Evolutionary conservation across 768 basidiomycete genomes (phyloP).

Genomic region (Crepidotus variabilis): DNA sequence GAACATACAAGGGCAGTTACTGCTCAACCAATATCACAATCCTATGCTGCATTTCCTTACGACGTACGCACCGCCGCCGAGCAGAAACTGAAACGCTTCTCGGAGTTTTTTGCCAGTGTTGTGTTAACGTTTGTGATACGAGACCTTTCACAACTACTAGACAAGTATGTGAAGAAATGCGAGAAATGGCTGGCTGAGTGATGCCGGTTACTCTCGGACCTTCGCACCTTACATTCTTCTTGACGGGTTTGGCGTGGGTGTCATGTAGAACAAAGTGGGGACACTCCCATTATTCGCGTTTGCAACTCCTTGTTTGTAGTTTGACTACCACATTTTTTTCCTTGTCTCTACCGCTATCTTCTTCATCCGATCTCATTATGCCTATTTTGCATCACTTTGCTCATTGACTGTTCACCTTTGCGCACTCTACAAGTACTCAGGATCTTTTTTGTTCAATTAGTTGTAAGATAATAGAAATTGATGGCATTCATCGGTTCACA

Average conservation of each 20-base stretch:
- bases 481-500: not conserved
- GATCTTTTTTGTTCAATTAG: constrained; percentile 22
- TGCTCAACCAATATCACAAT: constrained; percentile 61
- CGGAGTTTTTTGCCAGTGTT: constrained; percentile 90
- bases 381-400: constrained; percentile 22
- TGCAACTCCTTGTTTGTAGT: not conserved
- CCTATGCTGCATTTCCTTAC: constrained; percentile 66
- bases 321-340: constrained; percentile 6
- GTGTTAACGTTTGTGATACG: constrained; percentile 87
- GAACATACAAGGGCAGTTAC: constrained; percentile 78
- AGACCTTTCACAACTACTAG: constrained; percentile 80
- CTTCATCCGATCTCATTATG: constrained; percentile 24
- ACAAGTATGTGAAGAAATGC: constrained; percentile 92
- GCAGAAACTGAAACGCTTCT: constrained; percentile 70
- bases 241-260: not conserved
- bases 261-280: not conserved
- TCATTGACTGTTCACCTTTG: constrained; percentile 17
- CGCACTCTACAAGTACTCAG: constrained; percentile 20
- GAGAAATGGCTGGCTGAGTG: constrained; percentile 90
- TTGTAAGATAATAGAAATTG: constrained; percentile 24
- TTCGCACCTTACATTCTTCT: constrained; percentile 13
- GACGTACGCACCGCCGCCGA: constrained; percentile 67
- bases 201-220: constrained; percentile 10
- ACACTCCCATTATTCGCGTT: not conserved
- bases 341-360: constrained; percentile 20